Conservation (phyloP, 208 protist genomes). For the Trypanosoma melophagium region DNA sequence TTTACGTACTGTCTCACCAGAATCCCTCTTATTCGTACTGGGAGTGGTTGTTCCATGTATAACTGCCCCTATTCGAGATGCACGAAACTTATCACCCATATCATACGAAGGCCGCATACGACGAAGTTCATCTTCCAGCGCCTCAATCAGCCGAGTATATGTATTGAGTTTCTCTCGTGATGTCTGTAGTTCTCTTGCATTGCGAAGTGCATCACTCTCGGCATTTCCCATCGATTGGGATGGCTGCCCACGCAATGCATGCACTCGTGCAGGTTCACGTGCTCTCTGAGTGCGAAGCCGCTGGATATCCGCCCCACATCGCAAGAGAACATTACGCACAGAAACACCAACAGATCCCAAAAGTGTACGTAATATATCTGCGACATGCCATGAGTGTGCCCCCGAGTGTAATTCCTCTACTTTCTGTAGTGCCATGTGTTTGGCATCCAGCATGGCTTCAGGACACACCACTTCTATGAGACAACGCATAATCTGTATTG, state of each 20-base stretch:
- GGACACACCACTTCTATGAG: constrained; percentile 14
- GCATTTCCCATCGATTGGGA: background rate
- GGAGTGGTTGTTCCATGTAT: background rate
- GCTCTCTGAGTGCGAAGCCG: background rate
- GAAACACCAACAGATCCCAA: background rate
- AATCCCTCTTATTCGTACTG: no score
- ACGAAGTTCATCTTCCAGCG: constrained; percentile 1
- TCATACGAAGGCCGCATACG: background rate
- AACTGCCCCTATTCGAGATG: background rate
- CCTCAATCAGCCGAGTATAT: background rate
- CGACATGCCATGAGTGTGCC: background rate
- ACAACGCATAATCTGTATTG: constrained; percentile 11
- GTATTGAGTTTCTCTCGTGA: background rate
- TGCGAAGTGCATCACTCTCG: background rate
- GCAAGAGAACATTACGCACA: constrained; percentile 3
- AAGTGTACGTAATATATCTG: constrained; percentile 4
- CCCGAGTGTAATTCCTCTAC: background rate
- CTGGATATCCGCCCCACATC: background rate
- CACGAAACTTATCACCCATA: background rate
- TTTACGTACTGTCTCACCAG: background rate
- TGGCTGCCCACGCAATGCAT: background rate
- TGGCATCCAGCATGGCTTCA: constrained; percentile 1
- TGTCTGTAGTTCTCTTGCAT: background rate
- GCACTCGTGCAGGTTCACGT: background rate
- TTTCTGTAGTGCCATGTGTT: constrained; percentile 2